A percentile compares a stretch with the other conserved stretches of the same genome.
Evolutionary conservation across 768 basidiomycete genomes (phyloP).

Genomic region (Phylloporus arenicola): DNA sequence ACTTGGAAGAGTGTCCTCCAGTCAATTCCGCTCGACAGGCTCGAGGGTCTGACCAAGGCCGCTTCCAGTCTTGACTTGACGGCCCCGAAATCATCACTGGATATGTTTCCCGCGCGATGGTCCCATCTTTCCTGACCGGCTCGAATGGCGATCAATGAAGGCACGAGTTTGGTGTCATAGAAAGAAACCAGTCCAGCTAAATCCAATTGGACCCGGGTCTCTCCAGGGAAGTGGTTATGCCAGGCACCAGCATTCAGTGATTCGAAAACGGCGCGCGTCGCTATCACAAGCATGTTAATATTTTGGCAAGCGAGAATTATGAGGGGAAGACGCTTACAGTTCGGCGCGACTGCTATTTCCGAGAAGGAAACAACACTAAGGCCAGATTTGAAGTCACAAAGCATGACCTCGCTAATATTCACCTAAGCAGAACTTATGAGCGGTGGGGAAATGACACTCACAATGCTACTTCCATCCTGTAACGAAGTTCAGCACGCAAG

Average conservation of each 20-base stretch:
- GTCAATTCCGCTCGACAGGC: conserved; percentile 24
- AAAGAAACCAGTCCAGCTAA: conserved; percentile 30
- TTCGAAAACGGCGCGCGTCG: not conserved
- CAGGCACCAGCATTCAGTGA: conserved; percentile 18
- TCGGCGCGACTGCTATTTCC: conserved; percentile 18
- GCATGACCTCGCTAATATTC: conserved; percentile 42
- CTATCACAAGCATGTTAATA: not conserved
- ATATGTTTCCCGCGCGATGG: conserved; percentile 25
- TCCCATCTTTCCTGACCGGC: conserved; percentile 19
- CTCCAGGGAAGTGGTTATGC: conserved; percentile 30
- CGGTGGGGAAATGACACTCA: conserved; percentile 19
- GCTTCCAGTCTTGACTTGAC: conserved; percentile 2
- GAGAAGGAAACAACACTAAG: conserved; percentile 37
- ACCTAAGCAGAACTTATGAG: not conserved
- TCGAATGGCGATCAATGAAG: conserved; percentile 24
- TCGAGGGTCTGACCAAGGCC: conserved; percentile 7
- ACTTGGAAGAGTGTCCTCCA: conserved; percentile 26
- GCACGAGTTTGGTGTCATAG: conserved; percentile 28
- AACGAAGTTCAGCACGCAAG: not conserved
- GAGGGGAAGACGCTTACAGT: not conserved
- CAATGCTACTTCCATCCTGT: conserved; percentile 48
- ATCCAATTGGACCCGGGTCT: conserved; percentile 30
- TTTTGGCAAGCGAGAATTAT: not conserved
- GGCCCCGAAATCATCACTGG: conserved; percentile 12
- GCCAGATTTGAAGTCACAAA: conserved; percentile 42